Evolutionary conservation across 2,329 filamentous ascomycete genomes (phyloP), one percentile per base, ranked within the genome.

Genomic region (Fusarium nisikadoi): DNA sequence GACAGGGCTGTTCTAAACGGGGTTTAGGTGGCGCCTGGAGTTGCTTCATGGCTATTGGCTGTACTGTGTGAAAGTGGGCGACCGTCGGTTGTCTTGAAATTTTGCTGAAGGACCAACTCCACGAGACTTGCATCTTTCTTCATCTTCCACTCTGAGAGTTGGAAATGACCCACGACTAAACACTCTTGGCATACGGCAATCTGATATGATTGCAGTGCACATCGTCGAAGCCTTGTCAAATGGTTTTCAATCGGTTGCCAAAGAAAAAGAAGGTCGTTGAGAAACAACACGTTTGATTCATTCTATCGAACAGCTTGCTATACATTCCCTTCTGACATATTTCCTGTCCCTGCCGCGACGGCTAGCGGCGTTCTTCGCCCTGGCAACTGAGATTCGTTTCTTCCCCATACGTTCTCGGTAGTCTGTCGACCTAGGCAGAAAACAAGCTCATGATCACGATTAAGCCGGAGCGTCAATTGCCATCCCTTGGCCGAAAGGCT

Each of bases 381-480:
- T 86, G 86, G 89, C 87, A 88, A 91, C 89, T 90, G 89, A 89
- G 87, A 85, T 78, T 81, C 80, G 82, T 86, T 82, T 70, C 81
- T 68, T 70, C 83, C 79, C 87, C 83, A 87, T 94, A 91, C 91
- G 87, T 86, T 89, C 88, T 94, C 93, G 93, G 94, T 96, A 92
- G 86, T 87, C 88, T 88, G 91, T 92, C 89, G 87, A 84, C 83
- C 74, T 68, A 88, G 93, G 94, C 94, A 92, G 86, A 97, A 89
- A 97, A 83, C 81, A 89, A 82, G 68, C 65, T 71, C 68, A 73
- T 78, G 92, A 94, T 94, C 93, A 92, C 94, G 92, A 97, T 96
- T 97, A 97, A 98, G 95, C 95, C 94, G 95, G 95, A 97, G 94
- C 93, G 90, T 89, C 91, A 92, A 91, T 90, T 95, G 91, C 89